Conservation (phyloP, 257 asterid genomes). For the Sherardia arvensis region DNA sequence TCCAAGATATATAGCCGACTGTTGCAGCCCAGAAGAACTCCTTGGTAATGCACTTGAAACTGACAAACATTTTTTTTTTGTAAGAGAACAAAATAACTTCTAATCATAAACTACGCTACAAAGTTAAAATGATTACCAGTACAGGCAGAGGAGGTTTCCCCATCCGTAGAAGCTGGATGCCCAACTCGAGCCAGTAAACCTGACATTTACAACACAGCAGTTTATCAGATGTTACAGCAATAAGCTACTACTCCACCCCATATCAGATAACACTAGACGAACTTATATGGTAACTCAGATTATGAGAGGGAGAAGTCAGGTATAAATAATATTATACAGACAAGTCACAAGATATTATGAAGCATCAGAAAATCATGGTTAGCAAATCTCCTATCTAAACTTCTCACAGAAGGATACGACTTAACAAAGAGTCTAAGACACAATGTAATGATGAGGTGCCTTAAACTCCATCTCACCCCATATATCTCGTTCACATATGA, state of each 20-base stretch:
- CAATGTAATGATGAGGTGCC: neutral
- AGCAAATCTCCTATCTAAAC: neutral
- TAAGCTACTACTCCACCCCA: neutral
- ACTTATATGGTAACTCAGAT: neutral
- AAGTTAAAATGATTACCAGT: slow-evolving; percentile 38
- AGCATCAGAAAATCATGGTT: neutral
- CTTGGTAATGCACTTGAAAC: slow-evolving; percentile 55
- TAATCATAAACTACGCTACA: neutral
- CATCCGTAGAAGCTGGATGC: slow-evolving; percentile 80
- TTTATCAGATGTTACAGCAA: neutral
- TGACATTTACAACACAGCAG: slow-evolving; percentile 21
- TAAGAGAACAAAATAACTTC: neutral
- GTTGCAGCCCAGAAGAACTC: slow-evolving; percentile 76
- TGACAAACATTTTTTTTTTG: slow-evolving; percentile 31
- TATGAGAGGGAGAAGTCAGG: neutral
- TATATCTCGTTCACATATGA: neutral
- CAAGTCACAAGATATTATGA: neutral
- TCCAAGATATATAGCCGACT: slow-evolving; percentile 50
- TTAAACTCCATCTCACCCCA: neutral
- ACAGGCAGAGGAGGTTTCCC: slow-evolving; percentile 91
- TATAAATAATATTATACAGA: neutral
- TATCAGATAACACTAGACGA: neutral
- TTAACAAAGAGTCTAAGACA: no score
- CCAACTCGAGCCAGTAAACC: slow-evolving; percentile 94
- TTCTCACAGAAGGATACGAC: neutral